These are phyloP conservation scores for Termitomyces sp. DNA, from an alignment of 768 basidiomycete genomes.

Conservation along the genomic window DNA sequence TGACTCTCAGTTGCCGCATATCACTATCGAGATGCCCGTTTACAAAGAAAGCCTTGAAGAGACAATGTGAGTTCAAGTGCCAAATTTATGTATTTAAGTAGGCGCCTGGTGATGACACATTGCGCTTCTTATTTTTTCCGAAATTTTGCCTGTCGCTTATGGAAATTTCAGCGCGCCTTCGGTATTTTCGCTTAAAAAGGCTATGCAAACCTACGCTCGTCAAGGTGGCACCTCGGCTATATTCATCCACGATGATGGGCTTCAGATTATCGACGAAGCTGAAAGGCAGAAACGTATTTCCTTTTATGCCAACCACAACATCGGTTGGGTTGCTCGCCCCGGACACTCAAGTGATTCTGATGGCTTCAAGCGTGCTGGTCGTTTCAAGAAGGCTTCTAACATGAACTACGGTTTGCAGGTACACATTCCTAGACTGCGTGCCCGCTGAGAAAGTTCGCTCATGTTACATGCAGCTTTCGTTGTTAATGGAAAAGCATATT, in stretches of 20 bases:
- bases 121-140: slow-evolving; percentile 5
- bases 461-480: slow-evolving; percentile 42
- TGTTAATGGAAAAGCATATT: slow-evolving; percentile 55
- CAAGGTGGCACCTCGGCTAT: slow-evolving; percentile 82
- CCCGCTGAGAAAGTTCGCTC: neutral
- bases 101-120: neutral
- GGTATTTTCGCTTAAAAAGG: slow-evolving; percentile 74
- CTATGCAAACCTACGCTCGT: slow-evolving; percentile 89
- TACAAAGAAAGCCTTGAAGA: slow-evolving; percentile 83
- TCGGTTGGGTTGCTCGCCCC: slow-evolving; percentile 83
- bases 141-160: slow-evolving; percentile 1
- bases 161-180: slow-evolving; percentile 52
- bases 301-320: slow-evolving; percentile 74
- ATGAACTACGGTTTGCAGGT: slow-evolving; percentile 74
- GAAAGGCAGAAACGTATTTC: slow-evolving; percentile 63
- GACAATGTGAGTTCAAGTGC: slow-evolving; percentile 61
- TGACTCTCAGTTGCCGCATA: slow-evolving; percentile 63
- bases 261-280: slow-evolving; percentile 58
- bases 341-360: slow-evolving; percentile 54
- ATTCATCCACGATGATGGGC: slow-evolving; percentile 79
- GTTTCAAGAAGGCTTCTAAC: slow-evolving; percentile 90
- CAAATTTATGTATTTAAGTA: neutral
- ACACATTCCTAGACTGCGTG: slow-evolving; percentile 4
- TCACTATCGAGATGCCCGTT: slow-evolving; percentile 81
- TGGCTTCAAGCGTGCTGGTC: slow-evolving; percentile 77